Percentiles rank a stretch among this genome's conserved stretches.
Conservation (phyloP, 192 early-diverging fungal species). For the Chytriomyces hyalinus region DNA sequence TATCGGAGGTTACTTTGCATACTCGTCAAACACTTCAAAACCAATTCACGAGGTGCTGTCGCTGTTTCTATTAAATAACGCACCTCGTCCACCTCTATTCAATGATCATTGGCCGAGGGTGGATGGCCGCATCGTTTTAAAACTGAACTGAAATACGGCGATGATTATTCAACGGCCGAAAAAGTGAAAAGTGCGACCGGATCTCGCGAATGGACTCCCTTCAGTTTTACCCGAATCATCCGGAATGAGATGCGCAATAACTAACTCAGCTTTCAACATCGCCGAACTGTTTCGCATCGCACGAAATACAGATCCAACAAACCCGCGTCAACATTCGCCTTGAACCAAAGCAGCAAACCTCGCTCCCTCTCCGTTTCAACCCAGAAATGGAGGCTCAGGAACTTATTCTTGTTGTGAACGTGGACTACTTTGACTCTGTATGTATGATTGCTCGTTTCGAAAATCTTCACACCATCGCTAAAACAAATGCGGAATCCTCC, state of each 20-base stretch:
- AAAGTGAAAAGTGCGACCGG: too few relatives aligned
- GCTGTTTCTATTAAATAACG: not conserved
- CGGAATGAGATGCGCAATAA: too few relatives aligned
- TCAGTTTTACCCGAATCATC: too few relatives aligned
- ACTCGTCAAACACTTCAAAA: constrained; percentile 26
- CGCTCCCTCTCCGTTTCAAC: constrained; percentile 29
- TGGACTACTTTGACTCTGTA: constrained; percentile 39
- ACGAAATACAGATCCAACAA: not conserved
- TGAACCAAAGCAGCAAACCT: constrained; percentile 30
- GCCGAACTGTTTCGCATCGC: not conserved
- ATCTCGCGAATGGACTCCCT: too few relatives aligned
- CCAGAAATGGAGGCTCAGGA: constrained; percentile 41
- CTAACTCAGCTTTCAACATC: too few relatives aligned
- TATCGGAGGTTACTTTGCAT: constrained; percentile 27
- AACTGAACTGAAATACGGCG: too few relatives aligned
- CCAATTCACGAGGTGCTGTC: constrained; percentile 24
- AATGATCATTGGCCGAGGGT: too few relatives aligned
- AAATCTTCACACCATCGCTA: not conserved
- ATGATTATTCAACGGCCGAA: too few relatives aligned
- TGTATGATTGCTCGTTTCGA: not conserved
- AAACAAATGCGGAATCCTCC: not conserved
- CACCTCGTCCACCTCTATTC: not conserved
- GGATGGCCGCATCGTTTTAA: too few relatives aligned
- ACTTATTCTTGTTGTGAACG: constrained; percentile 33
- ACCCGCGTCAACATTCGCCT: constrained; percentile 28